Evolutionary conservation across 768 basidiomycete species (phyloP).

Genomic region (Boletellus sp.): DNA sequence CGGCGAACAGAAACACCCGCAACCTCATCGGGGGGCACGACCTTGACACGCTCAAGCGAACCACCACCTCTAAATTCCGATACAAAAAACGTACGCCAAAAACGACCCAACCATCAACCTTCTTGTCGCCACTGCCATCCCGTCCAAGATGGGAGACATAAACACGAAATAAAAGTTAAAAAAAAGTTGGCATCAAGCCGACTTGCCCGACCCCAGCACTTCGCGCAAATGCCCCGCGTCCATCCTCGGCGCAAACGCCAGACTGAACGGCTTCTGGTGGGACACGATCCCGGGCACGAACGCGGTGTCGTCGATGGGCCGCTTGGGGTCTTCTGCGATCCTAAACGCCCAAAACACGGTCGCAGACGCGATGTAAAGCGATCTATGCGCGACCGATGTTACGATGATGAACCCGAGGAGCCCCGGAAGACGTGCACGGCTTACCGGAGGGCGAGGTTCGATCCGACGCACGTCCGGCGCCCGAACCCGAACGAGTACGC

Average conservation of each 20-base stretch:
- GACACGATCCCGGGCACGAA: slow-evolving; percentile 63
- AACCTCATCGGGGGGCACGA: too few relatives aligned
- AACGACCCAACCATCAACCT: too few relatives aligned
- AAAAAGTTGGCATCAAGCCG: neutral
- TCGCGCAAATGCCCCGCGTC: slow-evolving; percentile 13
- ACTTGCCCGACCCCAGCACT: slow-evolving; percentile 2
- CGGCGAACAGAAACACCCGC: too few relatives aligned
- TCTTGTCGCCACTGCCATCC: too few relatives aligned
- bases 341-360: slow-evolving; percentile 63
- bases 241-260: slow-evolving; percentile 49
- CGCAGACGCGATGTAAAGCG: slow-evolving; percentile 60
- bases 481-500: slow-evolving; percentile 56
- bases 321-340: slow-evolving; percentile 42
- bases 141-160: too few relatives aligned
- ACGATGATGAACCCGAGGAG: too few relatives aligned
- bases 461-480: slow-evolving; percentile 30
- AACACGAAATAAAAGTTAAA: too few relatives aligned
- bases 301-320: slow-evolving; percentile 57
- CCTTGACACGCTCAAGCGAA: too few relatives aligned
- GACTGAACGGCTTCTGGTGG: slow-evolving; percentile 59
- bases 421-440: neutral
- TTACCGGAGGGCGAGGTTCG: slow-evolving; percentile 24
- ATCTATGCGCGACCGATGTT: too few relatives aligned
- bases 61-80: too few relatives aligned
- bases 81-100: too few relatives aligned